Evolutionary conservation across 257 asterid genomes (phyloP), one percentile per base, ranked within the genome.

Genomic region (Voacanga thouarsii): DNA sequence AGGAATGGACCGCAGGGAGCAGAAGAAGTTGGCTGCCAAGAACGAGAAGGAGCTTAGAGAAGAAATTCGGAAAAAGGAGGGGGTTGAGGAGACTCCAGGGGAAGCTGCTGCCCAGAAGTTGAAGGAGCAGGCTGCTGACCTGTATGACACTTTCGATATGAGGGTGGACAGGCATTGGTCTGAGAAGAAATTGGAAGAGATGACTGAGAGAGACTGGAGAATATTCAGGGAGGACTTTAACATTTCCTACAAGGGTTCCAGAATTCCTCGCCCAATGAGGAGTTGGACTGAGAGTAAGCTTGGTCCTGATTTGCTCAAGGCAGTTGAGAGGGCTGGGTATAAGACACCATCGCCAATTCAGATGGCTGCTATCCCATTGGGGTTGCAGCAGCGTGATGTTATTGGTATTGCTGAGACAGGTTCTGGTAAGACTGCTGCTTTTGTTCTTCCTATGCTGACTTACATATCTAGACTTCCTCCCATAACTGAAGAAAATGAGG

Each of bases 201-300:
- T 83, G 86, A 73, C 81, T 50, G 86, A 83, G 81, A 80, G 86
- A 53, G 86, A 83, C 55, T 83, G 86, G 86, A 76, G 86, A 53
- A 83, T 83, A 65, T 83, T 83, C 66, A 77, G 82, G 76, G 86
- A 83, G 64, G 87, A 83, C 75, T 78, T 78, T 75, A 78, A 78
- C 60, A 78, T 82, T 60, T 82, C 85, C 8, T 82, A 78, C 8
- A 82, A 79, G 72, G 85, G 85, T 59, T 82, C 85, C 1, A 82
- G 75, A 49, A 82, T 82, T 70, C 85, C 85, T 51, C 83, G 82
- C 4, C 85, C 85, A 3, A 82, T 78, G 85, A 82, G 85, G 65
- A 78, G 71, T 60, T 82, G 85, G 85, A 30, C 24, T 21, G 85
- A 82, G 80, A 82, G 85, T 45, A 82, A 55, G 57, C 78, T 82